These are phyloP conservation scores for Sporothrix humicola DNA, from an alignment of 2,329 filamentous ascomycete species.

Conservation along the genomic window DNA sequence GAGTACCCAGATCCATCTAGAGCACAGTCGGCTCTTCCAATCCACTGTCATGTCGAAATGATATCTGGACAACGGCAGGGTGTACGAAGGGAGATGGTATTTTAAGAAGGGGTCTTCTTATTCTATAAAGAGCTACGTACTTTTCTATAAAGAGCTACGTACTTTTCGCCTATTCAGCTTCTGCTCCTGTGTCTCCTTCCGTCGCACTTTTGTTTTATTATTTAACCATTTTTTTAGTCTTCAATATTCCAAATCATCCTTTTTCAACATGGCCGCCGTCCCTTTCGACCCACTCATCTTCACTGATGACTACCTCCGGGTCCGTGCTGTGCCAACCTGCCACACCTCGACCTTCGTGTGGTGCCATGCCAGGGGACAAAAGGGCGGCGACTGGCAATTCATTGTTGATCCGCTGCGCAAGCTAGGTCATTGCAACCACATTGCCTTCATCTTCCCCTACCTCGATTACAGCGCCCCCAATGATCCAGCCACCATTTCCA, in stretches of 20 bases:
- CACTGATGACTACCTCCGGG: conserved; percentile 23
- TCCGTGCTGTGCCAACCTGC: conserved; percentile 24
- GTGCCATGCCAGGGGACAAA: background rate
- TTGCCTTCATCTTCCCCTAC: conserved; percentile 28
- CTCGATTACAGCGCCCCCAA: conserved; percentile 20
- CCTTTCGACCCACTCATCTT: conserved; percentile 18
- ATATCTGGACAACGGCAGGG: background rate
- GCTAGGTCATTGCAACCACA: conserved; percentile 28
- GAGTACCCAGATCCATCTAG: background rate
- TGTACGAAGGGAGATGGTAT: background rate
- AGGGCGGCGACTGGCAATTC: conserved; percentile 24
- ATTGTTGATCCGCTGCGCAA: conserved; percentile 18
- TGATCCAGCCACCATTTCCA: background rate
- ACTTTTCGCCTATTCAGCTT: background rate
- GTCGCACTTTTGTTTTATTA: background rate
- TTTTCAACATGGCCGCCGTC: conserved; percentile 2
- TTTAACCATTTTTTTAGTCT: background rate
- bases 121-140: conserved; percentile 1
- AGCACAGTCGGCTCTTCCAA: background rate
- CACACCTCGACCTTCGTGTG: conserved; percentile 24
- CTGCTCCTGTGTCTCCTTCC: background rate
- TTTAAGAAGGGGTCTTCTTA: background rate
- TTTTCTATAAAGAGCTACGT: too few species aligned
- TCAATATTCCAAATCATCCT: background rate
- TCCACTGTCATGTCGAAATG: background rate